Conservation (phyloP, 352 stramenopile species). For the Stramenopiles sp. region DNA sequence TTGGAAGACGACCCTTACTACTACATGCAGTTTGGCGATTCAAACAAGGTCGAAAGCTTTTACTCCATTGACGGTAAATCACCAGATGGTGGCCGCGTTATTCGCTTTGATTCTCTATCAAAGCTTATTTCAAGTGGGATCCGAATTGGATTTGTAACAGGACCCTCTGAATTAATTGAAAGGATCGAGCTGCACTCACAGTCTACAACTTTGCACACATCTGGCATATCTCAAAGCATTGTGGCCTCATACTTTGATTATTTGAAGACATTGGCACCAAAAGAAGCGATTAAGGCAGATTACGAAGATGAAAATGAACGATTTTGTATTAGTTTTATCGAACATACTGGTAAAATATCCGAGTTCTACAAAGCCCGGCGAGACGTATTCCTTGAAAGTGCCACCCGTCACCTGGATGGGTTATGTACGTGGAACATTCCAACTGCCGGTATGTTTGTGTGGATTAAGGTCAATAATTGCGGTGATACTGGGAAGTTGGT, state of each 20-base stretch:
- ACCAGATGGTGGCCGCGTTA: slow-evolving; percentile 29
- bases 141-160: slow-evolving; percentile 33
- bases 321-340: too few relatives aligned
- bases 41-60: slow-evolving; percentile 19
- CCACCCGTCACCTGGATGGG: slow-evolving; percentile 26
- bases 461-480: slow-evolving; percentile 28
- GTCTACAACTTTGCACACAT: slow-evolving; percentile 31
- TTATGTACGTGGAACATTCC: slow-evolving; percentile 26
- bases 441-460: slow-evolving; percentile 35
- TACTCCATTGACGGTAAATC: slow-evolving; percentile 32
- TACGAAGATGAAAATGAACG: slow-evolving; percentile 15
- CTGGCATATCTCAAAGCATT: slow-evolving; percentile 32
- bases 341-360: slow-evolving; percentile 25
- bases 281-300: too few relatives aligned
- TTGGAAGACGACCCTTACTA: slow-evolving; percentile 43
- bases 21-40: slow-evolving; percentile 29
- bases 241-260: slow-evolving; percentile 28
- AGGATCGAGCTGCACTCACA: slow-evolving; percentile 32
- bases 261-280: slow-evolving; percentile 26
- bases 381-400: slow-evolving; percentile 27
- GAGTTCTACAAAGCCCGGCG: slow-evolving; percentile 29
- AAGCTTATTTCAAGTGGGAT: slow-evolving; percentile 35
- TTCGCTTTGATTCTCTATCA: slow-evolving; percentile 37
- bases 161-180: slow-evolving; percentile 29
- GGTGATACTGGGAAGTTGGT: slow-evolving; percentile 28